phyloP scores from a whole-genome alignment of 2,329 filamentous ascomycete genomes.

The Trichothecium sympodiale region DNA sequence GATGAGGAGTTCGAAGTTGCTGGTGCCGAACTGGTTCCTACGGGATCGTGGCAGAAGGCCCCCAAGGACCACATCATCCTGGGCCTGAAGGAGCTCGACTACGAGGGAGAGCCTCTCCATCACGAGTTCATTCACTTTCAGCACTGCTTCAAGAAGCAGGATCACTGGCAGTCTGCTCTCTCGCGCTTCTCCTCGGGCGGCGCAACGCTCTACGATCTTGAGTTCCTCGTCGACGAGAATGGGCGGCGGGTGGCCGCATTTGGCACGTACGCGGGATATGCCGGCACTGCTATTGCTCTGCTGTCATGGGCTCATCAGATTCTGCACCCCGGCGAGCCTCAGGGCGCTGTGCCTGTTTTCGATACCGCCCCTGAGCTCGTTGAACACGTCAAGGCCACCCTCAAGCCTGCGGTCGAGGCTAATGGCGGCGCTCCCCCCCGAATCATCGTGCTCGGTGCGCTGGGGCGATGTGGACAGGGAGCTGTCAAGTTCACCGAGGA shows the following conservation, averaged over 20 bases:
- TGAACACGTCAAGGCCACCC: background rate
- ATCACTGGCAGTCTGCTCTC: background rate
- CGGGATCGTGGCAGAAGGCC: conserved; percentile 57
- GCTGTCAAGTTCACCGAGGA: conserved; percentile 28
- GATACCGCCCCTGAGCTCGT: conserved; percentile 4
- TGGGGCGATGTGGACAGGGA: conserved; percentile 75
- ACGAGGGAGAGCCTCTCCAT: conserved; percentile 45
- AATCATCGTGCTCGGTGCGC: conserved; percentile 73
- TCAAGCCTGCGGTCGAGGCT: conserved; percentile 2
- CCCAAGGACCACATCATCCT: conserved; percentile 60
- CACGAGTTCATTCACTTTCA: conserved; percentile 42
- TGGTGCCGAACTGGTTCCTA: conserved; percentile 54
- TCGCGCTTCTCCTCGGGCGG: conserved; percentile 25
- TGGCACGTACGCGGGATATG: conserved; percentile 65
- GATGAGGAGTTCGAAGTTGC: conserved; percentile 48
- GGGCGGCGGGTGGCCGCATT: conserved; percentile 65
- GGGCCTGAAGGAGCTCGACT: conserved; percentile 60
- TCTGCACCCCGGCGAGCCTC: conserved; percentile 2
- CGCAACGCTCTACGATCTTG: conserved; percentile 72
- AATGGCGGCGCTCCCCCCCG: conserved; percentile 48
- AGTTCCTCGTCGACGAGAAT: conserved; percentile 67
- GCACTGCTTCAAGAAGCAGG: conserved; percentile 3
- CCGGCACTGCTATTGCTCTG: conserved; percentile 61
- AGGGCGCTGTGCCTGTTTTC: conserved; percentile 1
- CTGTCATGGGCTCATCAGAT: conserved; percentile 56